A percentile compares a stretch with the other conserved stretches of the same genome.
phyloP scores from a whole-genome alignment of 2,329 filamentous ascomycete genomes.

The Penicillium glabrum region DNA sequence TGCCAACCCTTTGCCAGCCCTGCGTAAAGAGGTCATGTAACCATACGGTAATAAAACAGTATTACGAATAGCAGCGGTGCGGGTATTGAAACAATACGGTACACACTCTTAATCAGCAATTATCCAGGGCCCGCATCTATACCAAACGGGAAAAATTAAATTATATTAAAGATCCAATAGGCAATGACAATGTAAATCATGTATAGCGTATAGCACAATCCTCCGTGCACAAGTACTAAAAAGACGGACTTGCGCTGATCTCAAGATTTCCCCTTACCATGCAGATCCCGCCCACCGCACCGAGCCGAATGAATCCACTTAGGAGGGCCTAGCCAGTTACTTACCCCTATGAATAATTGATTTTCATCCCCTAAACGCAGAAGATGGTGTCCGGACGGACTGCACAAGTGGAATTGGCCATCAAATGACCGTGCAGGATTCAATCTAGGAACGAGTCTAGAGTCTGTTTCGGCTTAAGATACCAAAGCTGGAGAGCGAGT shows the following conservation, averaged over 20 bases:
- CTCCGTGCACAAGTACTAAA: background rate
- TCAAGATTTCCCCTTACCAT: background rate
- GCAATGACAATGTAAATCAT: background rate
- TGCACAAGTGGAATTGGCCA: background rate
- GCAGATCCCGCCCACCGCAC: background rate
- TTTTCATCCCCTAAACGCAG: background rate
- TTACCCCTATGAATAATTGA: background rate
- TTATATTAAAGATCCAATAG: background rate
- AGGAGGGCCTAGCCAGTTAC: background rate
- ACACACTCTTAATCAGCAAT: background rate
- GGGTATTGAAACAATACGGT: background rate
- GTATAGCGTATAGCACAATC: background rate
- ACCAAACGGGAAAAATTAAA: background rate
- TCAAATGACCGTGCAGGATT: background rate
- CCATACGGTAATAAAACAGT: background rate
- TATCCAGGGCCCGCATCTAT: background rate
- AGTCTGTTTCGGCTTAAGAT: background rate
- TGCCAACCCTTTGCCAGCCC: background rate
- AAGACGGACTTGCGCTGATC: background rate
- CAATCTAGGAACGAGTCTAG: background rate
- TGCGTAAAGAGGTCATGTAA: background rate
- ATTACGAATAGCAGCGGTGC: background rate
- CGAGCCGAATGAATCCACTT: background rate
- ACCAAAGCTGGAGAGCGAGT: background rate
- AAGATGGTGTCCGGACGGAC: background rate